phyloP scores from a whole-genome alignment of 805 yeast species.

The Hanseniaspora lindneri region DNA sequence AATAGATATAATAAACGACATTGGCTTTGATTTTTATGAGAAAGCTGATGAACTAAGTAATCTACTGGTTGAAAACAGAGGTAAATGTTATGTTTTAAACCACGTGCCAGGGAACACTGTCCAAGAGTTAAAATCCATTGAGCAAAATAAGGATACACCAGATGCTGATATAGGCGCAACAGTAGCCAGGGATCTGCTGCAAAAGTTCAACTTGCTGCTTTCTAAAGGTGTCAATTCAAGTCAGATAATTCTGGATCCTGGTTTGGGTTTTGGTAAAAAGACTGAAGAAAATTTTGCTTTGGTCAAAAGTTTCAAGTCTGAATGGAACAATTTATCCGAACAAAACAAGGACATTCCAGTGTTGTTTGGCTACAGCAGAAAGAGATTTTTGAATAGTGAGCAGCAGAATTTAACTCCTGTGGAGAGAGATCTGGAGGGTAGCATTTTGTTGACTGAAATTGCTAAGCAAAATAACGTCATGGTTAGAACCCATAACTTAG shows the following conservation, averaged over 20 bases:
- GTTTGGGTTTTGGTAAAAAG: conserved; percentile 89
- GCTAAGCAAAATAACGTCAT: conserved; percentile 46
- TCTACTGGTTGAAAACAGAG: conserved; percentile 52
- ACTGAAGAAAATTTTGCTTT: conserved; percentile 56
- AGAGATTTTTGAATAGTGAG: conserved; percentile 74
- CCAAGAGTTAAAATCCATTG: conserved; percentile 5
- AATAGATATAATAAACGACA: conserved; percentile 85
- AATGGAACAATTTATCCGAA: conserved; percentile 32
- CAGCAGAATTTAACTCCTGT: conserved; percentile 39
- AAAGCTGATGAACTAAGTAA: conserved; percentile 59
- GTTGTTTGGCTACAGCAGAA: conserved; percentile 79
- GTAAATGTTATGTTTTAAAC: conserved; percentile 65
- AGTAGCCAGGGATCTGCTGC: conserved; percentile 53
- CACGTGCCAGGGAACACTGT: conserved; percentile 74
- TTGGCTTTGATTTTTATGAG: conserved; percentile 39
- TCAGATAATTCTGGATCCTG: conserved; percentile 91
- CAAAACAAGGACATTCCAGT: conserved; percentile 41
- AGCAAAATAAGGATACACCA: conserved; percentile 31
- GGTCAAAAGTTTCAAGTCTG: conserved; percentile 37
- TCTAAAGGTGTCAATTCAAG: conserved; percentile 62
- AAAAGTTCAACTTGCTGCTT: conserved; percentile 45
- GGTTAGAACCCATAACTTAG: conserved; percentile 12
- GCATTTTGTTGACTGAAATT: conserved; percentile 61
- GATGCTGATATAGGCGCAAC: conserved; percentile 40
- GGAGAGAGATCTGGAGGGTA: conserved; percentile 65